Conservation (phyloP, 2,329 filamentous ascomycete species). For the Aspergillus spinulosporus region DNA sequence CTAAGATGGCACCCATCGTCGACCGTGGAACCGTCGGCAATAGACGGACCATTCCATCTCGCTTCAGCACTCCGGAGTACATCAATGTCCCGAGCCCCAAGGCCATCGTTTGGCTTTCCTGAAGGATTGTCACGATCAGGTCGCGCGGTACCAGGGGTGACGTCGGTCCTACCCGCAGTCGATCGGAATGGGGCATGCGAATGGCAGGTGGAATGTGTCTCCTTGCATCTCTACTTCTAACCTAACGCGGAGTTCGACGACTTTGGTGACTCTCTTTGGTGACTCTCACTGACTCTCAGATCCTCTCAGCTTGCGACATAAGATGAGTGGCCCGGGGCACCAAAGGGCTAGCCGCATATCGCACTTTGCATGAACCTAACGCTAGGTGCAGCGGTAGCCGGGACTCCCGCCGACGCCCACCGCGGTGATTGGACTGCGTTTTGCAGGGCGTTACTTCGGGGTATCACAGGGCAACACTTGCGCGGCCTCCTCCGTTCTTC, state of each 20-base stretch:
- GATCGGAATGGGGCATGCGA: background rate
- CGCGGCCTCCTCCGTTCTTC: background rate
- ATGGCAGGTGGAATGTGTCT: background rate
- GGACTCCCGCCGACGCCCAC: background rate
- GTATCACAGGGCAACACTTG: conserved; percentile 8
- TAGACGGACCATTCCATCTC: background rate
- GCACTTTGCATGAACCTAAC: background rate
- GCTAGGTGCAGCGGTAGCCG: background rate
- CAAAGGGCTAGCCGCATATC: background rate
- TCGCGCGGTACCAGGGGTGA: background rate
- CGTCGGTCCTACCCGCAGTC: background rate
- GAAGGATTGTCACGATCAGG: background rate
- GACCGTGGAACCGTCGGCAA: background rate
- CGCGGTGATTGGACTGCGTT: background rate
- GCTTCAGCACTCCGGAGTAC: too few relatives aligned
- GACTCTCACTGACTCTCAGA: background rate
- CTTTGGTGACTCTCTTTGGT: background rate
- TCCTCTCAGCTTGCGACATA: background rate
- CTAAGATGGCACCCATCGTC: background rate
- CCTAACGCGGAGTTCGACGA: background rate
- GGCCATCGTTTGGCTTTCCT: background rate
- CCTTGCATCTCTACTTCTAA: background rate
- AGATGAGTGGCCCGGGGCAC: background rate
- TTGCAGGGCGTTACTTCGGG: background rate
- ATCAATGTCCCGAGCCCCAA: too few relatives aligned